Base-by-base conservation (phyloP, 1,284 basidiomycete species). In the Coriolopsis trogii region DNA sequence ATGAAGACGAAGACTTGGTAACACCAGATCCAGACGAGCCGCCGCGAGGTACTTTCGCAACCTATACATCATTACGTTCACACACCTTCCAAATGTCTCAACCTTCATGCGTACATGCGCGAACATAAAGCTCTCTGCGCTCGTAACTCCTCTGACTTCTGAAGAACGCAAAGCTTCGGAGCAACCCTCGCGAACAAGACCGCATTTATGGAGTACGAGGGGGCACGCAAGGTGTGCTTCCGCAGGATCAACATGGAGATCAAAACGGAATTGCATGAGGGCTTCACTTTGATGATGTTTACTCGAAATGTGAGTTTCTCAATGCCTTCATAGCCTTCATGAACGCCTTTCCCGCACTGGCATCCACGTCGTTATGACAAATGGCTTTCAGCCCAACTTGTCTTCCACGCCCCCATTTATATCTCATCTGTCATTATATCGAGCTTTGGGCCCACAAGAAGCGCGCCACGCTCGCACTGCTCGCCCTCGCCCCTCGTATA, bases 231-330 rank as follows among this genome's bases (percentile, higher is more conserved):
- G 80, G 40, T 37, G 33, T 41, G 55, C n/a, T 89, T 87, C 63
- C 72, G 76, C 16, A 80, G 85, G 44, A 90, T 87, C 70, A 69
- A 80, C 25, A 73, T 76, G 49, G 91, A 96, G 67, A n/a, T n/a
- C n/a, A n/a, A n/a, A n/a, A n/a, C n/a, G n/a, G n/a, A n/a, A n/a
- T 78, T 97, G 20, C 72, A 79, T 1, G 80, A 87, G 63, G 93
- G 91, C 1, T 96, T 94, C 76, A 93, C 91, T 66, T 71, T 97
- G 46, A 68, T 95, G 9, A 85, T 92, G 65, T 92, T 93, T 62
- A 95, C 1, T 94, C 91, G 20, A 98, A 97, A 67, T 77, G 91
- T 44, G 69, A 66, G 12, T 60, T 89, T 5, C 71, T 97, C 21
- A 92, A 95, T 67, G 71, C 79, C 18, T 90, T 96, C 58, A 90